Conservation (phyloP, 306 rosid genomes). For the Cyamopsis tetragonoloba region DNA sequence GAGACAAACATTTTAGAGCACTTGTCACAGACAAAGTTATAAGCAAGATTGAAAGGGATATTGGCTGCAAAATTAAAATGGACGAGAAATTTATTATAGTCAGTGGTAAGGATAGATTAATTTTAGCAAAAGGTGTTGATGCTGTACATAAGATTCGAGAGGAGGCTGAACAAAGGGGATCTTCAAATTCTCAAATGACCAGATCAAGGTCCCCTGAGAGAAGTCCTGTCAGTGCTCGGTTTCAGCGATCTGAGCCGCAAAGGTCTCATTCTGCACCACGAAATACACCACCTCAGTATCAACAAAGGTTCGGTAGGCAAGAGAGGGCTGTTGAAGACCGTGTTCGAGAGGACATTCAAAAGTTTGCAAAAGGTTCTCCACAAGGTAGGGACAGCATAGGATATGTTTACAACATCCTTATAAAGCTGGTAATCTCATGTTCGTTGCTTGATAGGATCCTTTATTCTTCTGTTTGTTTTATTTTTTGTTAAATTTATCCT, state of each 20-base stretch:
- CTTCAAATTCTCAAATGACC: slow-evolving; percentile 61
- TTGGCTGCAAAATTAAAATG: slow-evolving; percentile 92
- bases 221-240: slow-evolving; percentile 68
- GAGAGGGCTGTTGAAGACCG: slow-evolving; percentile 74
- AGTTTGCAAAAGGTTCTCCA: slow-evolving; percentile 77
- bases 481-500: slow-evolving; percentile 17
- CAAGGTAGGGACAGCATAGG: slow-evolving; percentile 99
- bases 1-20: slow-evolving; percentile 71
- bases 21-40: slow-evolving; percentile 76
- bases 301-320: slow-evolving; percentile 75
- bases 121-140: slow-evolving; percentile 87
- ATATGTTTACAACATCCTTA: slow-evolving; percentile 67
- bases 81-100: slow-evolving; percentile 91
- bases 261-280: slow-evolving; percentile 73
- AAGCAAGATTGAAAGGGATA: slow-evolving; percentile 77
- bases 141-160: slow-evolving; percentile 89
- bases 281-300: slow-evolving; percentile 58
- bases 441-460: slow-evolving; percentile 58
- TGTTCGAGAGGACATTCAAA: slow-evolving; percentile 66
- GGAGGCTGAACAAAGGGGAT: slow-evolving; percentile 66
- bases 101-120: slow-evolving; percentile 84
- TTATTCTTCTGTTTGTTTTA: slow-evolving; percentile 22
- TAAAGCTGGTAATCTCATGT: slow-evolving; percentile 69
- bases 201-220: slow-evolving; percentile 89
- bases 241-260: slow-evolving; percentile 70